Evolutionary conservation across 2,329 filamentous ascomycete species (phyloP).

Genomic region (Colletotrichum sp.): DNA sequence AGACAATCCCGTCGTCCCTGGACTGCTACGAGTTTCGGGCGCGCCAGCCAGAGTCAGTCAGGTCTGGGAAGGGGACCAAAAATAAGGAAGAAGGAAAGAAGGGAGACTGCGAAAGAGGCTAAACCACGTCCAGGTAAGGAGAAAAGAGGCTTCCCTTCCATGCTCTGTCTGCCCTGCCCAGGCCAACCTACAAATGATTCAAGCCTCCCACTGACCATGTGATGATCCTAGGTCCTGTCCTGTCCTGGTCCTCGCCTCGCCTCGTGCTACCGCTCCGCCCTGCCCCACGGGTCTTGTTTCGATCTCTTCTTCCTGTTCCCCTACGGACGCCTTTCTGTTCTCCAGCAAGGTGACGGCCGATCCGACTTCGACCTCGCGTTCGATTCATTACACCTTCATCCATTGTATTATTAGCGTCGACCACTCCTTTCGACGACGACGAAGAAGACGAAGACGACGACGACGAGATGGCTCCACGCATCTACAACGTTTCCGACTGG

Average conservation of each 20-base stretch:
- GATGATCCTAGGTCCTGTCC: background rate
- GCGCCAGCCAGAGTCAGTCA: slow-evolving; percentile 13
- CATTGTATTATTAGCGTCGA: background rate
- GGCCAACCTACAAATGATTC: background rate
- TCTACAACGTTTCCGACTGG: slow-evolving; percentile 47
- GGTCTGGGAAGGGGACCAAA: slow-evolving; percentile 7
- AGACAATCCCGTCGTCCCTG: slow-evolving; percentile 9
- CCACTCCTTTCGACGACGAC: background rate
- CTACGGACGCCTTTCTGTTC: background rate
- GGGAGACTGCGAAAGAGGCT: background rate
- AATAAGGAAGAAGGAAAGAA: background rate
- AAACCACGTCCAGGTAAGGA: slow-evolving; percentile 1
- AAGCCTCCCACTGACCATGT: slow-evolving; percentile 17
- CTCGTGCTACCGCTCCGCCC: background rate
- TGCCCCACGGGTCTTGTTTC: background rate
- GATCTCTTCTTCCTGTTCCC: background rate
- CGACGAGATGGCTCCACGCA: slow-evolving; percentile 37
- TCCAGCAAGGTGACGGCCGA: background rate
- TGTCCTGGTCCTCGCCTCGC: background rate
- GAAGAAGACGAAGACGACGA: background rate
- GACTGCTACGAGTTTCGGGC: slow-evolving; percentile 9
- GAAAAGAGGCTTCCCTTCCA: background rate
- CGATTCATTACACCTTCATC: background rate
- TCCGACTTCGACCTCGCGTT: background rate
- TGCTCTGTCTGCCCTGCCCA: background rate